Percentiles rank a stretch among this genome's conserved stretches.
phyloP scores from a whole-genome alignment of 148 eudicot genomes.

The Cornus controversa region DNA sequence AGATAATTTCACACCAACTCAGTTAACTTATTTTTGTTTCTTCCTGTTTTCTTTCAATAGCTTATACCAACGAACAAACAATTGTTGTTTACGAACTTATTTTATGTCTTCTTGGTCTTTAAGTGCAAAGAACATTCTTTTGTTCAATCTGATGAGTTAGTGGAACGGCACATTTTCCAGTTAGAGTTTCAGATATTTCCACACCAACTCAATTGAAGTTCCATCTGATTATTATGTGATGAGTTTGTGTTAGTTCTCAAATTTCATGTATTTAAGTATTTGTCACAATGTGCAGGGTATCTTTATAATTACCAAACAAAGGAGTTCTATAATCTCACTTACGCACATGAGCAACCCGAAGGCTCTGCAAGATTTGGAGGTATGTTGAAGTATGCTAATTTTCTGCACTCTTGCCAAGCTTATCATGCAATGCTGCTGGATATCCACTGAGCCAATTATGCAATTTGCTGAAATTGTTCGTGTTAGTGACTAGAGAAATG shows the following conservation, averaged over 20 bases:
- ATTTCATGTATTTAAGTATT: constrained; percentile 1
- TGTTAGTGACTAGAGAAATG: background rate
- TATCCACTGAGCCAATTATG: background rate
- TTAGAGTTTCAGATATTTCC: no score
- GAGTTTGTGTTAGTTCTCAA: background rate
- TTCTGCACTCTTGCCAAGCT: constrained; percentile 3
- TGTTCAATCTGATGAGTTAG: no score
- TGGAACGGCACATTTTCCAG: no score
- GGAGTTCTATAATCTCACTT: constrained; percentile 89
- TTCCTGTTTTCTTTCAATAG: no score
- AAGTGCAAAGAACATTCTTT: no score
- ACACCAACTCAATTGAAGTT: no score
- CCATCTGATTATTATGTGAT: background rate
- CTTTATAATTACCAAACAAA: constrained; percentile 89
- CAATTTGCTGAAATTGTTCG: background rate
- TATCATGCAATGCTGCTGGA: background rate
- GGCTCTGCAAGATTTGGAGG: constrained; percentile 88
- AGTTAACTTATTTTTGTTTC: no score
- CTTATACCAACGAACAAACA: background rate
- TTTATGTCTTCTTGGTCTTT: no score
- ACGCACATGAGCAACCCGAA: constrained; percentile 84
- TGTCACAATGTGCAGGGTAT: constrained; percentile 51
- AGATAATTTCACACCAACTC: no score
- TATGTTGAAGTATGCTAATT: constrained; percentile 30
- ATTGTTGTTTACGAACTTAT: background rate